Evolutionary conservation across 2,329 filamentous ascomycete genomes (phyloP), one percentile per base, ranked within the genome.

Genomic region (Sordariomycetes sp.): DNA sequence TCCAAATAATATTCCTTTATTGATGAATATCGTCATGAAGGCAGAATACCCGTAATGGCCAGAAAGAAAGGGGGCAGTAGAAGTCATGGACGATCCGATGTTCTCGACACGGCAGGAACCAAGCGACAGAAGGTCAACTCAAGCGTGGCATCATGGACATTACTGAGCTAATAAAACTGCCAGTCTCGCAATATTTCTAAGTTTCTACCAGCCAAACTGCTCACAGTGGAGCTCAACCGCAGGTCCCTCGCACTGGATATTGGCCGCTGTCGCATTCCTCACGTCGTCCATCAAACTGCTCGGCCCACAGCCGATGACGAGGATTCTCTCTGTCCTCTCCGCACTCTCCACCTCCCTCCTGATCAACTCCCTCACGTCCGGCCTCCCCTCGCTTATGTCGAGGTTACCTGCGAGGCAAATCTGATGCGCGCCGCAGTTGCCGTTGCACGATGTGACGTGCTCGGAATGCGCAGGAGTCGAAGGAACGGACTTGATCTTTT

Each of bases 191-290:
- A 46, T 12, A 20, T 20, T 48, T 20, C n/a, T 28, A 55, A 20
- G 11, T 50, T 22, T 22, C 46, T 61, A 76, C 73, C 74, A 76
- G 5, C 70, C 74, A 65, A 78, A 78, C 51, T 74, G 68, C 65
- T 79, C 77, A 57, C 73, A 75, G 66, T 79, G 76, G 16, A 79
- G 65, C 61, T 77, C 76, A 3, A 80, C 66, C 28, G 71, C 71
- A 2, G 76, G 74, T 1, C 76, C 76, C 8, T 70, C 67, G 0
- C 65, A 56, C 24, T 65, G 68, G 53, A 79, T 77, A 58, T 67
- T 70, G 14, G 63, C 63, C 1, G 74, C 73, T 0, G 72, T 68
- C 2, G 72, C 71, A 56, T 75, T 71, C 28, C 76, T 72, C 40
- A 78, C 71, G 25, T 68, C 62, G 24, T 67, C 65, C 70, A 76